phyloP scores from a whole-genome alignment of 306 rosid species.

The Fragaria nilgerrensis region DNA sequence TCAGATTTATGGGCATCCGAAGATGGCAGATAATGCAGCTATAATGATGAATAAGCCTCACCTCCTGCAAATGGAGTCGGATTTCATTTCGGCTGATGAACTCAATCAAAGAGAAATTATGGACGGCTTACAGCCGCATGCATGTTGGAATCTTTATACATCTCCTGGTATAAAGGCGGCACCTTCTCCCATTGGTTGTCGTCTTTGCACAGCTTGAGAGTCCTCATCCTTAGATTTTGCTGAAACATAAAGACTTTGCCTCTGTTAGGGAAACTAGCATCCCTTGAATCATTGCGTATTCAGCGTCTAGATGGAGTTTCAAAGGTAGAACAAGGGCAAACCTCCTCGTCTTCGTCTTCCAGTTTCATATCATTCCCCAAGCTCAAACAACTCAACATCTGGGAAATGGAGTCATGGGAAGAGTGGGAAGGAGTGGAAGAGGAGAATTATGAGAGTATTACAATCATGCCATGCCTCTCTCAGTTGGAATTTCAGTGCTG shows the following conservation, averaged over 20 bases:
- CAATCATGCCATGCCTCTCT: too few species aligned
- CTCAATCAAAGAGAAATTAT: background rate
- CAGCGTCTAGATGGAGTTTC: too few species aligned
- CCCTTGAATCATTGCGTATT: background rate
- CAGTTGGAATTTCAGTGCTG: too few species aligned
- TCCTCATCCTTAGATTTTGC: fast-evolving
- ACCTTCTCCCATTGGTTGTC: slow-evolving; percentile 1
- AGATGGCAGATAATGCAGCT: background rate
- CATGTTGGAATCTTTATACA: background rate
- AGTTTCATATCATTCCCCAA: too few species aligned
- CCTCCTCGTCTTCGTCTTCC: too few species aligned
- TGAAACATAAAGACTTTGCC: background rate
- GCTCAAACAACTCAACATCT: too few species aligned
- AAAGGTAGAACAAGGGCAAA: too few species aligned
- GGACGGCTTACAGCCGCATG: slow-evolving; percentile 6
- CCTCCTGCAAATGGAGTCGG: background rate
- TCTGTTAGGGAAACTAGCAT: slow-evolving; percentile 16
- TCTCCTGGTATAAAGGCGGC: fast-evolving
- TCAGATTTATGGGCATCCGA: fast-evolving
- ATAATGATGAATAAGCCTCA: background rate
- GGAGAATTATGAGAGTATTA: too few species aligned
- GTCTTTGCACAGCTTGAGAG: background rate
- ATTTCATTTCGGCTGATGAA: too few species aligned
- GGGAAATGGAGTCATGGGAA: too few species aligned
- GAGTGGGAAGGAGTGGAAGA: too few species aligned